Evolutionary conservation across 805 yeast species (phyloP).

Genomic region (Monosporozyma solicola): DNA sequence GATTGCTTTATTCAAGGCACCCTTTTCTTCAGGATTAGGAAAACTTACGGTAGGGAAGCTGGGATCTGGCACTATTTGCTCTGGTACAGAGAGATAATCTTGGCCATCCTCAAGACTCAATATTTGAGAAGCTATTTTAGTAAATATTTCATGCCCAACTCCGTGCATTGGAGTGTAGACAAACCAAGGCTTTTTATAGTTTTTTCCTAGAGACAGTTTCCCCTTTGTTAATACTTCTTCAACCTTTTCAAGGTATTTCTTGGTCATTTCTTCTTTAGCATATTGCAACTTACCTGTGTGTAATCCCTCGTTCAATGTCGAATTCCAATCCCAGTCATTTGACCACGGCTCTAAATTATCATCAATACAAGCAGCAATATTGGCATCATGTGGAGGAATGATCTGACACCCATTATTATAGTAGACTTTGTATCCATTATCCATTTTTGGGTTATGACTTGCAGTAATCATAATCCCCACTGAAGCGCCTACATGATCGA

Average conservation of each 20-base stretch:
- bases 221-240: neutral
- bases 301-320: slow-evolving; percentile 29
- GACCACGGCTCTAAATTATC: slow-evolving; percentile 54
- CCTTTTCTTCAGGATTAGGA: slow-evolving; percentile 95
- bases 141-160: slow-evolving; percentile 65
- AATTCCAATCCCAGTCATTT: slow-evolving; percentile 39
- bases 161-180: slow-evolving; percentile 97
- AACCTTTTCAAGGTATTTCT: slow-evolving; percentile 36
- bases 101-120: slow-evolving; percentile 32
- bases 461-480: slow-evolving; percentile 94
- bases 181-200: slow-evolving; percentile 32
- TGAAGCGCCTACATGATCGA: slow-evolving; percentile 51
- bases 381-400: slow-evolving; percentile 79
- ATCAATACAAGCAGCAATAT: slow-evolving; percentile 58
- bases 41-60: slow-evolving; percentile 75
- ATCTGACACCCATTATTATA: slow-evolving; percentile 93
- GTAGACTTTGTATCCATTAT: slow-evolving; percentile 92
- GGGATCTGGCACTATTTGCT: slow-evolving; percentile 75
- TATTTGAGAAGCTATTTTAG: slow-evolving; percentile 24
- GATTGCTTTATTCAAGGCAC: slow-evolving; percentile 74
- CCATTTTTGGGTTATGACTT: slow-evolving; percentile 75
- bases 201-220: neutral
- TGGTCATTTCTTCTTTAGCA: slow-evolving; percentile 36
- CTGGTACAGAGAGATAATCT: slow-evolving; percentile 38
- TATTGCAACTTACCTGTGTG: slow-evolving; percentile 26